Evolutionary conservation across 164 flowering plant species (phyloP), one percentile per base, ranked within the genome.

Genomic region (Magnolia kwangsiensis): DNA sequence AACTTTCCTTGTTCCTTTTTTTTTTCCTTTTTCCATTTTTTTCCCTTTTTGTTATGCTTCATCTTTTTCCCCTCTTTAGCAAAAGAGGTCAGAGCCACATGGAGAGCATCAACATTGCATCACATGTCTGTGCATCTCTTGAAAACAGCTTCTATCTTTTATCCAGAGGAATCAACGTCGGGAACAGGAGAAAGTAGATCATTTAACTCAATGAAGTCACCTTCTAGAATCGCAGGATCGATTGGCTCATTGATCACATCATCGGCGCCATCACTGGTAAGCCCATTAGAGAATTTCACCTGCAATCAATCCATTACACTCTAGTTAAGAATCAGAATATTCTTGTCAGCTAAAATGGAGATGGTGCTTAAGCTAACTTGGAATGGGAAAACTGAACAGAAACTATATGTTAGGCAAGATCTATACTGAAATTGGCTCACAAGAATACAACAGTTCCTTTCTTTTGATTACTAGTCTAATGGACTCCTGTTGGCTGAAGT

Each of bases 181-280:
- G 61, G 61, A 55, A 55, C 16, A 55, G 61, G 61, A 55, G 61
- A 55, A 9, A 8, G 61, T 11, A 55, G 61, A 55, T 55, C 82
- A 23, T 80, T 21, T 13, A 80, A 66, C 61, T 80, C 80, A 5
- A 80, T 61, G 74, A 69, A 80, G 66, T 80, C 75, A 27, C 74
- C 82, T 65, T 77, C 79, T 13, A 65, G 50, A 68, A 80, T 63
- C 4, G 51, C 58, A 11, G 72, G 45, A 37, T 70, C 18, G 21
- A 21, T 37, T 61, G 67, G 55, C 31, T 76, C 63, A 50, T 76
- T 66, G 50, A 24, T 27, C 24, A 64, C 23, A 51, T 21, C 51
- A 65, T 74, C 27, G 51, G 24, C 21, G n/a, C 72, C 69, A 11
- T 65, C 74, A 70, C 63, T 58, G 18, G 24, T 24, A 37, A 37